Evolutionary conservation across 2,329 filamentous ascomycete species (phyloP).

Genomic region (Cordyceps cicadae): DNA sequence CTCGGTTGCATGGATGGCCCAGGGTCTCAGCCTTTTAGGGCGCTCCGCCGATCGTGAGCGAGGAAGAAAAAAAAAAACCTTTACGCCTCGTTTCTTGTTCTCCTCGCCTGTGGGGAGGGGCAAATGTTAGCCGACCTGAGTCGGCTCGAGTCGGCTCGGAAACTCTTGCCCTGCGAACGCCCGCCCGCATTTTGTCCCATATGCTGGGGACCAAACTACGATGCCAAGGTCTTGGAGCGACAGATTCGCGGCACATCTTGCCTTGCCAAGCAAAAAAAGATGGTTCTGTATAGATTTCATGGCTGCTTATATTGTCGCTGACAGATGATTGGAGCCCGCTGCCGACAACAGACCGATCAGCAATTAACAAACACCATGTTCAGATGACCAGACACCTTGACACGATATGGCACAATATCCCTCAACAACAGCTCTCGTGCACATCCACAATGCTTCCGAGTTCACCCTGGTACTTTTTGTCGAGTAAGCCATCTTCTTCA

Average conservation of each 20-base stretch:
- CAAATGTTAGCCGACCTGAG: neutral
- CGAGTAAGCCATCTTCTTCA: neutral
- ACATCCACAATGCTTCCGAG: neutral
- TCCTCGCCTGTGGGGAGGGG: neutral
- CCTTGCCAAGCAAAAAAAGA: neutral
- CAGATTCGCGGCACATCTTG: neutral
- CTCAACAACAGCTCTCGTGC: neutral
- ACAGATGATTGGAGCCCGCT: neutral
- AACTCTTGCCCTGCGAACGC: neutral
- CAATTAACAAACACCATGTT: too few relatives aligned
- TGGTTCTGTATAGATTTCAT: neutral
- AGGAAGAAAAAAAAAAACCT: neutral
- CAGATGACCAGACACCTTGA: neutral
- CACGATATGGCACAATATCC: neutral
- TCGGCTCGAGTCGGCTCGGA: constrained; percentile 1
- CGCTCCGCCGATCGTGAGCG: neutral
- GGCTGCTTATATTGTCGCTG: neutral
- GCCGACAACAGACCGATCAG: too few relatives aligned
- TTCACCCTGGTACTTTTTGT: neutral
- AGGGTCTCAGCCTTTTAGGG: neutral
- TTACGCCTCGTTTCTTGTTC: neutral
- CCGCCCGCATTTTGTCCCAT: neutral
- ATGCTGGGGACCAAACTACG: neutral
- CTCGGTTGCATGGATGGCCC: neutral
- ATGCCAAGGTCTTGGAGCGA: constrained; percentile 1